Conservation (phyloP, 2,329 filamentous ascomycete species). For the Talaromyces amestolkiae region DNA sequence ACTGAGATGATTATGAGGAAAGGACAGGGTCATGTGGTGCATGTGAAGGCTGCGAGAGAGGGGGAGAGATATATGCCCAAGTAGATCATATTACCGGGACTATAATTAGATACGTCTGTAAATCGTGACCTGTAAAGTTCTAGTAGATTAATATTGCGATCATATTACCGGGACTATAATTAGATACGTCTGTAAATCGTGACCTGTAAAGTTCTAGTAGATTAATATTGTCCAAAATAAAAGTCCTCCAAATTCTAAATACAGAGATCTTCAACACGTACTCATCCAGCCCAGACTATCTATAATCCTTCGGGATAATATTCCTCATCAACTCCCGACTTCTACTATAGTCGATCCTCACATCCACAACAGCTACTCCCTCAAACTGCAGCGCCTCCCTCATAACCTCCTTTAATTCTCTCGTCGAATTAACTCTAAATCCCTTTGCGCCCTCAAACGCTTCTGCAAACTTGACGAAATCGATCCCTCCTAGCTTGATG, state of each 20-base stretch:
- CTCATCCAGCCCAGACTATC: not conserved
- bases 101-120: not conserved
- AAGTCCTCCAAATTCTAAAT: not conserved
- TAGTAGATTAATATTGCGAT: too few species aligned
- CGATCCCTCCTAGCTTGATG: slow-evolving; percentile 15
- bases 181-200: not conserved
- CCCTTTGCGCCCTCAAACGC: slow-evolving; percentile 17
- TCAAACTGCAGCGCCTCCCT: slow-evolving; percentile 13
- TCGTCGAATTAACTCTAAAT: slow-evolving; percentile 1
- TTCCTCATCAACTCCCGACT: slow-evolving; percentile 19
- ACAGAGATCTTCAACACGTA: not conserved
- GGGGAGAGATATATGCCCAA: not conserved
- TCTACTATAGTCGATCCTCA: slow-evolving; percentile 18
- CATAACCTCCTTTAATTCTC: slow-evolving; percentile 15
- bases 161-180: too few species aligned
- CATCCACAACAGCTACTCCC: slow-evolving; percentile 17
- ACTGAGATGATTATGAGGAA: not conserved
- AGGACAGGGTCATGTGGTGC: not conserved
- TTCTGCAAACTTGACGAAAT: slow-evolving; percentile 18
- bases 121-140: not conserved
- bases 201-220: not conserved
- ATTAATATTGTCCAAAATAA: too few species aligned
- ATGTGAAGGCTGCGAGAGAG: not conserved
- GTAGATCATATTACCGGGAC: not conserved
- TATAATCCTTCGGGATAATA: slow-evolving; percentile 20